Base-by-base conservation (phyloP, 345 rosid species). In the Eucalyptus camaldulensis region DNA sequence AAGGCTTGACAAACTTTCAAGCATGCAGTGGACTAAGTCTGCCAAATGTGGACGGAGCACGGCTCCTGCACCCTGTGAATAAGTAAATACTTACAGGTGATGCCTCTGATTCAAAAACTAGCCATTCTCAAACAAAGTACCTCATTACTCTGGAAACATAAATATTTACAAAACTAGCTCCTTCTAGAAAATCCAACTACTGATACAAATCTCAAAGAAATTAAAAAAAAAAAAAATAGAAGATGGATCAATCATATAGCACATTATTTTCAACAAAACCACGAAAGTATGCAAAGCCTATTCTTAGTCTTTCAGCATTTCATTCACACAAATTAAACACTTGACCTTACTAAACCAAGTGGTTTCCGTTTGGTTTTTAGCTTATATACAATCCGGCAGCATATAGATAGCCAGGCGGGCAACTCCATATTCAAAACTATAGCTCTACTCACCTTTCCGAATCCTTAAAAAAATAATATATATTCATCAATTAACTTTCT, bases 1-100 rank as follows among this genome's bases (percentile, higher is more conserved):
- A 91, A 97, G 97, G 93, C 99, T 96, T 88, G 99, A 96, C 90
- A 97, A 95, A 92, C 99, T 95, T 95, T 97, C 99, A 92, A 97
- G 94, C 99, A 96, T 95, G 94, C 99, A 97, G 86, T 96, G 94
- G 87, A 97, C 97, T 91, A 97, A 92, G 89, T 96, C 97, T 40
- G 99, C 89, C 89, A 96, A 88, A 93, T 97, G 96, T 83, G 99
- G 96, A 90, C 99, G 97, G 76, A 97, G 94, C 40, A 99, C 94
- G 92, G 93, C 85, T 47, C 99, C 98, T 85, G 99, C 99, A 91
- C 99, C 97, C 99, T 97, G 92, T 45, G 88, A 87, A 85, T n/a
- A 85, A 60, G 43, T 86, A n/a, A 40, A 49, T 62, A 91, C 12
- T 27, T 15, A 22, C 88, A 51, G 21, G 58, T 17, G 45, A 50